Base-by-base conservation (phyloP, 768 basidiomycete genomes). In the Russula abietina region DNA sequence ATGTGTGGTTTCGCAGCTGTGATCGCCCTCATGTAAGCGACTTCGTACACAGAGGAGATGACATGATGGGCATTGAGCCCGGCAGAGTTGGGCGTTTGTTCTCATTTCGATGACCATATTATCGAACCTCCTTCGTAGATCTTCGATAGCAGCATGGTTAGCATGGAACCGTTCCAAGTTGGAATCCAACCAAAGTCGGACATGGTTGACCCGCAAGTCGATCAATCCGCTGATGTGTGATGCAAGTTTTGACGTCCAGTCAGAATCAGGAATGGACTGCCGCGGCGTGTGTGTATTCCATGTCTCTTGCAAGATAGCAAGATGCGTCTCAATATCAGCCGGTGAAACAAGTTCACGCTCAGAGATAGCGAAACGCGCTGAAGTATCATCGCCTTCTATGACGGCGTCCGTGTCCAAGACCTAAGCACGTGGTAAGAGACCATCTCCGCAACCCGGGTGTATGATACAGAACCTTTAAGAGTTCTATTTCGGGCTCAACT, bases 1-100 rank as follows among this genome's bases (percentile, higher is more conserved):
- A 65, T 86, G 85, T 26, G 72, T 65, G 0, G 85, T 81, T 32
- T 71, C 70, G 60, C 85, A 87, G 56, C 81, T 71, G 64, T 87
- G 85, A 0, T 53, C 65, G 0, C 70, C 71, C 5, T 76, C 75
- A 61, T 87, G 86, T 19, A 72, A 73, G 8, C 78, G 77, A 56
- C 73, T 72, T 32, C 72, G 76, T 8, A 84, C 55, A 62, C 86
- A 87, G 22, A 72, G 65, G 2, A 86, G 72, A 46, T 80, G 76
- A 67, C 86, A 87, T 3, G 60, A 60, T 1, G 65, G 62, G 65
- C 86, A 87, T 54, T 76, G 73, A 61, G 76, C 66, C 54, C 75
- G 75, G 70, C 86, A 87, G 2, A 85, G 69, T 61, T 82, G 77
- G 1, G 81, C 71, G 53, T 73, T 78, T 4, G 75, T 71, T 62